Conservation (phyloP, 2,329 filamentous ascomycete genomes). For the Pseudogymnoascus sp. region DNA sequence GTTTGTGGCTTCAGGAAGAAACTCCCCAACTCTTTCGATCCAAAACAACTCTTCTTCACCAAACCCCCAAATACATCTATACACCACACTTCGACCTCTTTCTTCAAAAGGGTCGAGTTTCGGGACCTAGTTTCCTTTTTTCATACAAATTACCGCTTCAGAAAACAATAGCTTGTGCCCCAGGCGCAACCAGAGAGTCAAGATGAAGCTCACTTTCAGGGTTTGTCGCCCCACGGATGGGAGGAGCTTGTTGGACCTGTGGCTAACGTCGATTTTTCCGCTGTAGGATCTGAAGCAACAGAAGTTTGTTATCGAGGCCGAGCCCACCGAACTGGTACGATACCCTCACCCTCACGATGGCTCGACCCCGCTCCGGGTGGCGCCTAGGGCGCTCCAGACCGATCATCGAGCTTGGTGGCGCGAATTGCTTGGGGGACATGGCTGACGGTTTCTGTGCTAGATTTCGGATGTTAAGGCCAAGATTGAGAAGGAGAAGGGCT, state of each 20-base stretch:
- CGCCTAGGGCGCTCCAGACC: conserved; percentile 5
- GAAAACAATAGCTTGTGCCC: neutral
- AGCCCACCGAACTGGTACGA: conserved; percentile 82
- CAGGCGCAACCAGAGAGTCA: conserved; percentile 26
- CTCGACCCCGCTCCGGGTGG: conserved; percentile 17
- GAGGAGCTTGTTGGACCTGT: conserved; percentile 18
- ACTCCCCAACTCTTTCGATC: neutral
- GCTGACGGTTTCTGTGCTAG: conserved; percentile 36
- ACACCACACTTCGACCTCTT: neutral
- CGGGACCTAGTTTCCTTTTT: neutral
- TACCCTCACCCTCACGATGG: conserved; percentile 16
- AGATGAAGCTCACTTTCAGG: conserved; percentile 67
- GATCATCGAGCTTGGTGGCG: neutral
- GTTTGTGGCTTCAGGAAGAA: neutral
- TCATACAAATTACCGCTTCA: neutral
- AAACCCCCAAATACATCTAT: neutral
- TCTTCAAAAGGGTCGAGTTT: neutral
- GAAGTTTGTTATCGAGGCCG: conserved; percentile 93
- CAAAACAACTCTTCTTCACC: neutral
- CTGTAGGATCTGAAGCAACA: conserved; percentile 92
- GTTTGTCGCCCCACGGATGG: conserved; percentile 32
- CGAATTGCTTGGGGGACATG: neutral
- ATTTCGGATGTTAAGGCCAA: conserved; percentile 87
- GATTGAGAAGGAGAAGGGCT: conserved; percentile 86
- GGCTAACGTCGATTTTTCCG: conserved; percentile 19